Conservation (phyloP, 164 flowering plant genomes). For the Berberis thunbergii region DNA sequence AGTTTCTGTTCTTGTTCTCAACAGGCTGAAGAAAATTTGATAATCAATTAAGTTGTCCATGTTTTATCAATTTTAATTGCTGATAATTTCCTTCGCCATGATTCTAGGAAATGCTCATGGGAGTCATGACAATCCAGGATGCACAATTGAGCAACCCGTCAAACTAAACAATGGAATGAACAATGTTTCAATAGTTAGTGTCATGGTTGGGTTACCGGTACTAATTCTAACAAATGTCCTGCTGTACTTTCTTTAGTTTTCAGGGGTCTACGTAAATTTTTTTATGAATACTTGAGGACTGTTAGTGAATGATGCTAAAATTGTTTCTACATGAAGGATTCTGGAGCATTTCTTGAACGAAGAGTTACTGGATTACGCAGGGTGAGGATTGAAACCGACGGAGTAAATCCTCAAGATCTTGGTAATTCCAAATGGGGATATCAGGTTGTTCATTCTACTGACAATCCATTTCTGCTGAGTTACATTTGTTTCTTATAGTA, state of each 20-base stretch:
- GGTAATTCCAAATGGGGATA: slow-evolving; percentile 44
- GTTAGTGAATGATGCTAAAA: background rate
- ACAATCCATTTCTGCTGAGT: background rate
- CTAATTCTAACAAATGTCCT: background rate
- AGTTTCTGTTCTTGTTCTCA: background rate
- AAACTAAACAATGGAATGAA: slow-evolving; percentile 41
- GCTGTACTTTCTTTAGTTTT: background rate
- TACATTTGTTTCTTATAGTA: no score
- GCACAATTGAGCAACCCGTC: slow-evolving; percentile 23
- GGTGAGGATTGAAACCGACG: slow-evolving; percentile 23
- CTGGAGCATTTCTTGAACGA: slow-evolving; percentile 50
- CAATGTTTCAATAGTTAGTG: slow-evolving; percentile 63
- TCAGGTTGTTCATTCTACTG: slow-evolving; percentile 26
- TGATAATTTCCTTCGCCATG: no score
- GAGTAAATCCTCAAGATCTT: slow-evolving; percentile 14
- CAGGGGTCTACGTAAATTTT: background rate
- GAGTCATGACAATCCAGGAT: slow-evolving; percentile 15
- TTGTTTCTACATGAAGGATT: slow-evolving; percentile 31
- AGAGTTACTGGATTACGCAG: slow-evolving; percentile 30
- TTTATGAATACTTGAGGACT: no score
- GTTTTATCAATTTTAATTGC: no score
- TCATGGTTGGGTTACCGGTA: slow-evolving; percentile 89
- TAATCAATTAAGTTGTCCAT: no score
- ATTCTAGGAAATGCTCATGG: slow-evolving; percentile 66
- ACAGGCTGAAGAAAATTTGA: no score